A percentile compares a stretch with the other conserved stretches of the same genome.
Evolutionary conservation across 441 rosid genomes (phyloP).

Genomic region (Omphalea diandra): DNA sequence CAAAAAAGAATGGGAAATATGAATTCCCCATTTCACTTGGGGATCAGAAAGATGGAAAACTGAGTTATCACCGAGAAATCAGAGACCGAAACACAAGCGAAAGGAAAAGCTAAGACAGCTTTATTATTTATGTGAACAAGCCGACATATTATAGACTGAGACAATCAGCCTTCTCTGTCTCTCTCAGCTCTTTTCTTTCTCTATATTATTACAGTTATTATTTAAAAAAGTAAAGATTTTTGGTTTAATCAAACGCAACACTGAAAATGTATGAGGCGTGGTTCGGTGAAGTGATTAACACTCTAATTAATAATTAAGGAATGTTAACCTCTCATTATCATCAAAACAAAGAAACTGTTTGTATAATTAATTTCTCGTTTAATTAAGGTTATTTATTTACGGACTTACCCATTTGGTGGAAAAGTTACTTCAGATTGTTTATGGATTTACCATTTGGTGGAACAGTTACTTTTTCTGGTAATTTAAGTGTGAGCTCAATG

Average conservation of each 20-base stretch:
- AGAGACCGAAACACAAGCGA: constrained; percentile 47
- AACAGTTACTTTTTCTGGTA: constrained; percentile 9
- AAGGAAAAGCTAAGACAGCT: constrained; percentile 49
- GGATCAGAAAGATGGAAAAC: constrained; percentile 41
- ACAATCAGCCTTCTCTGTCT: constrained; percentile 29
- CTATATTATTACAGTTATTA: no score
- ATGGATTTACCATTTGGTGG: background rate
- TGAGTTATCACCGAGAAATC: constrained; percentile 75
- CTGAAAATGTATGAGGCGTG: constrained; percentile 10
- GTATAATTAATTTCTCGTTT: no score
- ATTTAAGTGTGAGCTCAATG: background rate
- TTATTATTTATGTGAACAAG: constrained; percentile 46
- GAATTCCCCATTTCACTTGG: constrained; percentile 22
- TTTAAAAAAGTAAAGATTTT: background rate
- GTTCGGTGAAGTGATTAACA: background rate
- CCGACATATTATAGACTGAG: constrained; percentile 69
- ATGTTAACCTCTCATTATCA: no score
- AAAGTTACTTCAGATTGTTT: no score
- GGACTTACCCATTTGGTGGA: no score
- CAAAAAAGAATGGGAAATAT: background rate
- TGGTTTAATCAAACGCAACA: background rate
- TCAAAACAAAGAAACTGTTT: no score
- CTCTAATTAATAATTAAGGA: background rate
- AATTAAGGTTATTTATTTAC: no score
- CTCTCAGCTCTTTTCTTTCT: no score